Base-by-base conservation (phyloP, 495 filamentous ascomycete genomes). In the Annulohypoxylon maeteangense region DNA sequence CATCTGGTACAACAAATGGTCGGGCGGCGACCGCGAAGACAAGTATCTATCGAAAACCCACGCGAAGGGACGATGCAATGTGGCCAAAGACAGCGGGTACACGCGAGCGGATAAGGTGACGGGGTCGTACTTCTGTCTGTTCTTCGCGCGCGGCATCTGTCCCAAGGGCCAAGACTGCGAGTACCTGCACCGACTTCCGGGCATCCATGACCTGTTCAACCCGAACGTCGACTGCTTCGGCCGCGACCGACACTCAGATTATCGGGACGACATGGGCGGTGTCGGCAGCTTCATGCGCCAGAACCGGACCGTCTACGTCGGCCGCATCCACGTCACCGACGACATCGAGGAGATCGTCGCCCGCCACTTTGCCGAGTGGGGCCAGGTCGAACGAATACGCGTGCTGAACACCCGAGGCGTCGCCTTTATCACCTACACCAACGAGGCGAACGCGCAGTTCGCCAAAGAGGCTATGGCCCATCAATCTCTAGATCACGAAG, bases 331-430 rank as follows among this genome's bases (percentile, higher is more conserved):
- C 76, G 95, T 97, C 18, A 94, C 89, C n/a, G 95, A 98, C 79
- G 95, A 97, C 76, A 98, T 98, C 67, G 94, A 98, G 77, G 95
- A 99, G 79, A 87, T 98, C n/a, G 94, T 97, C 1, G 89, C 94
- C 31, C 85, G 95, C 10, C 94, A 98, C 78, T 97, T 98, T 70
- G 88, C 91, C 2, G 95, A 98, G 80, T 99, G 93, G 93, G 95
- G 95, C 3, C 90, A 93, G 72, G 82, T 98, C 31, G 95, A 98
- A 68, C 86, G 95, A 4, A 92, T 90, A 29, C 88, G 94, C 54
- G 94, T 97, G n/a, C 83, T 99, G n/a, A 96, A 94, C 20, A 89
- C 88, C 7, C 81, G 95, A 1, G 95, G 95, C 50, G 95, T 99
- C 3, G 95, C 68, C 0, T 78, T 78, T 79, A 88, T 97, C 18